phyloP scores from a whole-genome alignment of 1,284 basidiomycete species.

The Cystobasidium sp. region DNA sequence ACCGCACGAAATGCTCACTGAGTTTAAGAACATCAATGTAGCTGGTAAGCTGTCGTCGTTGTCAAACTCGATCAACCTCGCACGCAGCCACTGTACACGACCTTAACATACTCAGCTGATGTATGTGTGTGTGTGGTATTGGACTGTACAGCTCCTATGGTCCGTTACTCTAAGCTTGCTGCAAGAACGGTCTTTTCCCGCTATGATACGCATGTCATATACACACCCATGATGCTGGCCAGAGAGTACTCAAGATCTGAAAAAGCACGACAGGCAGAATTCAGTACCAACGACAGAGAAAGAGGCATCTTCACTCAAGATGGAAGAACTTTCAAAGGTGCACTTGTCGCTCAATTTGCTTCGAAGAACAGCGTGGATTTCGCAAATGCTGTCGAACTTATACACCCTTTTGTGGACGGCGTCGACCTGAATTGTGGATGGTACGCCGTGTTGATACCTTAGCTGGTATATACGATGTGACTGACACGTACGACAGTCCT shows the following conservation, averaged over 20 bases:
- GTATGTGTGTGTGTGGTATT: not conserved
- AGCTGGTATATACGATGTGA: not conserved
- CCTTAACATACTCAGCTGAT: not conserved
- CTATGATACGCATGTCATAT: constrained; percentile 66
- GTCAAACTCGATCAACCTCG: no score
- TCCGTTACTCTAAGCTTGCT: constrained; percentile 64
- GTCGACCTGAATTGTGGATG: constrained; percentile 65
- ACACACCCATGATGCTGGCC: constrained; percentile 67
- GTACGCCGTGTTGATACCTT: not conserved
- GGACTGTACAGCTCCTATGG: constrained; percentile 12
- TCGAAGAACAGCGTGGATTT: constrained; percentile 61
- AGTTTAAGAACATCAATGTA: constrained; percentile 60
- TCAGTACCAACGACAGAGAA: constrained; percentile 62
- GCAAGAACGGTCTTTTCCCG: constrained; percentile 64
- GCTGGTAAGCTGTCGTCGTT: constrained; percentile 55
- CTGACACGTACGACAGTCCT: constrained; percentile 43
- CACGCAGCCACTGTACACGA: no score
- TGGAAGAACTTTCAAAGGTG: constrained; percentile 59
- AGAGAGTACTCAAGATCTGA: constrained; percentile 64
- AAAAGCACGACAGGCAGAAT: constrained; percentile 63
- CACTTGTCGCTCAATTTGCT: constrained; percentile 65
- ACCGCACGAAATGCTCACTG: constrained; percentile 59
- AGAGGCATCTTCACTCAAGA: constrained; percentile 60
- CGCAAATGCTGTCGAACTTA: constrained; percentile 65
- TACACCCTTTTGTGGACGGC: constrained; percentile 62